A percentile compares a stretch with the other conserved stretches of the same genome.
Evolutionary conservation across 2,329 filamentous ascomycete genomes (phyloP).

Genomic region (Tolypocladium pustulatum): DNA sequence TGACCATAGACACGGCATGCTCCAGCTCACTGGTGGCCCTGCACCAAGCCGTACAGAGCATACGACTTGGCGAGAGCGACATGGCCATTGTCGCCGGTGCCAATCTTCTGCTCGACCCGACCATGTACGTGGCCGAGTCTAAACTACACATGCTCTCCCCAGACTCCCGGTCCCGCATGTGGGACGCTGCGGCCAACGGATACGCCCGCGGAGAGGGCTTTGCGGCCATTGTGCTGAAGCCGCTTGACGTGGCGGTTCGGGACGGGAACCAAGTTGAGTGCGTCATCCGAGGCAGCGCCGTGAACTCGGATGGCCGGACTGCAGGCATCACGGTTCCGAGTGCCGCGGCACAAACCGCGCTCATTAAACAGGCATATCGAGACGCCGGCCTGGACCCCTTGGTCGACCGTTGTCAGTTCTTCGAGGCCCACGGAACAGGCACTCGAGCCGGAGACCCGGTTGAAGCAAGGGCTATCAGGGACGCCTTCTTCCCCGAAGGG

Average conservation of each 20-base stretch:
- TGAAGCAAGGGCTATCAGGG: constrained; percentile 21
- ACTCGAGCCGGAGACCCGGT: constrained; percentile 18
- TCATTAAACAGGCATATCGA: constrained; percentile 18
- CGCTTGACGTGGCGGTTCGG: constrained; percentile 26
- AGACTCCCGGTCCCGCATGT: constrained; percentile 10
- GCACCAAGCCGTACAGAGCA: constrained; percentile 23
- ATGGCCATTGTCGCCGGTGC: constrained; percentile 27
- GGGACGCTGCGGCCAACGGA: constrained; percentile 32
- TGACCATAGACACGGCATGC: constrained; percentile 42
- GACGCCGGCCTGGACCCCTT: constrained; percentile 15
- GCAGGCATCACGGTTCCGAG: constrained; percentile 24
- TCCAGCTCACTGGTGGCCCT: constrained; percentile 36
- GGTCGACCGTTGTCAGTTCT: constrained; percentile 9
- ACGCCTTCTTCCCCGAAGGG: constrained; percentile 23
- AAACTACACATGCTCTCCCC: constrained; percentile 8
- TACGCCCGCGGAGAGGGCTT: constrained; percentile 33
- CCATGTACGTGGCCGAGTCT: constrained; percentile 1
- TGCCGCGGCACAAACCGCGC: constrained; percentile 6
- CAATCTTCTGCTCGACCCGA: constrained; percentile 26
- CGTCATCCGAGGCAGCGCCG: constrained; percentile 21
- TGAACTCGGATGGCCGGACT: constrained; percentile 31
- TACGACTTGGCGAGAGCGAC: constrained; percentile 16
- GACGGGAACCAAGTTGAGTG: constrained; percentile 28
- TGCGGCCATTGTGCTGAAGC: constrained; percentile 32
- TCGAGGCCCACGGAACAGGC: constrained; percentile 29